phyloP scores from a whole-genome alignment of 768 basidiomycete genomes.

The Ramaria rubella region DNA sequence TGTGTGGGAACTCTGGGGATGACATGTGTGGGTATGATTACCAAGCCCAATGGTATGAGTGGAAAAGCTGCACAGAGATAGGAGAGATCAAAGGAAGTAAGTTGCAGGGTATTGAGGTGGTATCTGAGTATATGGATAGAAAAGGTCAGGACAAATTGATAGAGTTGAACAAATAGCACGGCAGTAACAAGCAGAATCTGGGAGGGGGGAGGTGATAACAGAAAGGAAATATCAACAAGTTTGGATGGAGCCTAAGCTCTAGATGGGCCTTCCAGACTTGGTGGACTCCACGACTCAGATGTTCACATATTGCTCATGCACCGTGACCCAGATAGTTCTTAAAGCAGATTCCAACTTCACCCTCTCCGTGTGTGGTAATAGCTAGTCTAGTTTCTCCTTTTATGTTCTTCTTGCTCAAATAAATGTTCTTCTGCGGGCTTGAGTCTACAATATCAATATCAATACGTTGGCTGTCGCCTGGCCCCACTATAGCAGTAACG shows the following conservation, averaged over 20 bases:
- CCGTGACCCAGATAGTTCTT: constrained; percentile 71
- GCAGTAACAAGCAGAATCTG: no score
- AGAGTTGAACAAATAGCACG: no score
- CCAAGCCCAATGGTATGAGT: no score
- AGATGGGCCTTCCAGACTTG: no score
- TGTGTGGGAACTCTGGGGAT: no score
- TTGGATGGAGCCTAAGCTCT: no score
- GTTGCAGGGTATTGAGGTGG: background rate
- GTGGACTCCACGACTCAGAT: no score
- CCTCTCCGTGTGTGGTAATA: constrained; percentile 87
- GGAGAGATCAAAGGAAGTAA: background rate
- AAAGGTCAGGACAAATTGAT: no score
- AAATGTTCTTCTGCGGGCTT: constrained; percentile 76
- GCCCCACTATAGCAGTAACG: constrained; percentile 88
- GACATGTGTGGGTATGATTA: no score
- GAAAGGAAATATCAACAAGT: background rate
- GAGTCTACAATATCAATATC: constrained; percentile 96
- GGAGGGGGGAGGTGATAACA: no score
- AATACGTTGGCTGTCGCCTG: constrained; percentile 68
- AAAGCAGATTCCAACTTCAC: constrained; percentile 94
- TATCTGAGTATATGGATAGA: background rate
- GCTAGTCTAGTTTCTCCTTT: constrained; percentile 89
- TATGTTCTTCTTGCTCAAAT: constrained; percentile 82
- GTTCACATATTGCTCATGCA: no score
- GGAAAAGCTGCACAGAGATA: background rate